Evolutionary conservation across 2,329 filamentous ascomycete species (phyloP).

Genomic region (Ophiosphaerella herpotricha): DNA sequence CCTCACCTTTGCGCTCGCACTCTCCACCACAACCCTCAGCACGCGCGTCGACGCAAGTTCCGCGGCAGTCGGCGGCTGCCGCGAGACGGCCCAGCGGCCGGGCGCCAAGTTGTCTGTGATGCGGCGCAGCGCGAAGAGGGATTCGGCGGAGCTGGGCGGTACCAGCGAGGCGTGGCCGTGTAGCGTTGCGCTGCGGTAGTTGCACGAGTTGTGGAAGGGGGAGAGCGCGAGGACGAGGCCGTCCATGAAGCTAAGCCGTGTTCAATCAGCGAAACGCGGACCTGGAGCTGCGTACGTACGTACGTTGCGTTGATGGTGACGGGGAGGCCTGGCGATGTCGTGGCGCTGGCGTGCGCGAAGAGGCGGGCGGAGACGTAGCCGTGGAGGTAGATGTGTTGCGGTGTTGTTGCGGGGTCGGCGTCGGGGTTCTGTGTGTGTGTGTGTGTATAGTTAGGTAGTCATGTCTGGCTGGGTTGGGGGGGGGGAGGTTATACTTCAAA

Average conservation of each 20-base stretch:
- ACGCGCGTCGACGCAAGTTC: conserved; percentile 38
- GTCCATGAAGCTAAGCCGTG: conserved; percentile 32
- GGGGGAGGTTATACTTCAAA: no score
- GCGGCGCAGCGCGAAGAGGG: conserved; percentile 33
- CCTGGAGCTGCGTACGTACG: neutral
- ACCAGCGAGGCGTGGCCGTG: conserved; percentile 5
- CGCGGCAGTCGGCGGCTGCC: conserved; percentile 34
- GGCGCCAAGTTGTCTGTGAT: conserved; percentile 44
- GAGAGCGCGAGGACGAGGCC: conserved; percentile 42
- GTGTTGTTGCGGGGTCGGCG: conserved; percentile 62
- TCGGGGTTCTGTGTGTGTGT: conserved; percentile 31
- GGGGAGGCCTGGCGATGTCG: conserved; percentile 13
- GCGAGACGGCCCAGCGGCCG: conserved; percentile 34
- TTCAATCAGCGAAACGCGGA: no score
- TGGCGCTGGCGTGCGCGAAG: conserved; percentile 47
- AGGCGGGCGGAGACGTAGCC: conserved; percentile 60
- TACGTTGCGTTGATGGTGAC: conserved; percentile 35
- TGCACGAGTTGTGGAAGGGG: conserved; percentile 44
- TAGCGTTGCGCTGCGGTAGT: conserved; percentile 40
- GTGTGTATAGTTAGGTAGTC: no score
- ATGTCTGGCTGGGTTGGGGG: no score
- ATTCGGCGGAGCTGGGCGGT: conserved; percentile 20
- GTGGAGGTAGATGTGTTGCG: conserved; percentile 41
- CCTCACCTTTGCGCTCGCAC: conserved; percentile 41
- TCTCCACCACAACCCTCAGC: conserved; percentile 30